Percentiles rank a stretch among this genome's conserved stretches.
These are phyloP conservation scores for Multifurca ochricompacta DNA, from an alignment of 768 basidiomycete genomes.

Conservation along the genomic window DNA sequence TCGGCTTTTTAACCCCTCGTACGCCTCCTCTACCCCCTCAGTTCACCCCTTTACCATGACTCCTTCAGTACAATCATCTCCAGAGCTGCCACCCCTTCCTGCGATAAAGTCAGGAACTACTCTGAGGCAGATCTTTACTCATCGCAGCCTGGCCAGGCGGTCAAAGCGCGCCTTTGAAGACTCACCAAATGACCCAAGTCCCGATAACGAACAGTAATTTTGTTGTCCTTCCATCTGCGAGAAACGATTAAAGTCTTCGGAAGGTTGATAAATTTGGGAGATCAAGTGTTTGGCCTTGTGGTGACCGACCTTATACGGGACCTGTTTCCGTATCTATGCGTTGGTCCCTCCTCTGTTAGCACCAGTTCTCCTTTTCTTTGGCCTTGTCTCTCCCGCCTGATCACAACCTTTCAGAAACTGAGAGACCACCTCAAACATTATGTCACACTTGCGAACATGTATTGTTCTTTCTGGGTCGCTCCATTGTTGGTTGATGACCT, in stretches of 20 bases:
- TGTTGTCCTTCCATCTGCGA: neutral
- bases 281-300: conserved; percentile 10
- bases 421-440: conserved; percentile 12
- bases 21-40: conserved; percentile 1
- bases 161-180: conserved; percentile 12
- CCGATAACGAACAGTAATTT: conserved; percentile 11
- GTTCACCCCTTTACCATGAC: conserved; percentile 1
- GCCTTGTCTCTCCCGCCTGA: neutral
- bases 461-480: neutral
- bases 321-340: neutral
- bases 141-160: conserved; percentile 5
- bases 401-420: conserved; percentile 4
- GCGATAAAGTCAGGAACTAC: neutral
- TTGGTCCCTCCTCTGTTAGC: conserved; percentile 15
- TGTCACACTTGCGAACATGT: conserved; percentile 6
- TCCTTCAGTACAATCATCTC: neutral
- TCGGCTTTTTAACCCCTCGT: neutral
- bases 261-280: conserved; percentile 11
- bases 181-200: neutral
- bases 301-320: conserved; percentile 12
- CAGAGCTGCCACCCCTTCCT: conserved; percentile 6
- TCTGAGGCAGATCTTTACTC: conserved; percentile 8
- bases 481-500: neutral
- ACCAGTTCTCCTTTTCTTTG: neutral
- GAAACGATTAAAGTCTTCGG: neutral